phyloP scores from a whole-genome alignment of 305 asterid species.

The Fraxinus velutina region DNA sequence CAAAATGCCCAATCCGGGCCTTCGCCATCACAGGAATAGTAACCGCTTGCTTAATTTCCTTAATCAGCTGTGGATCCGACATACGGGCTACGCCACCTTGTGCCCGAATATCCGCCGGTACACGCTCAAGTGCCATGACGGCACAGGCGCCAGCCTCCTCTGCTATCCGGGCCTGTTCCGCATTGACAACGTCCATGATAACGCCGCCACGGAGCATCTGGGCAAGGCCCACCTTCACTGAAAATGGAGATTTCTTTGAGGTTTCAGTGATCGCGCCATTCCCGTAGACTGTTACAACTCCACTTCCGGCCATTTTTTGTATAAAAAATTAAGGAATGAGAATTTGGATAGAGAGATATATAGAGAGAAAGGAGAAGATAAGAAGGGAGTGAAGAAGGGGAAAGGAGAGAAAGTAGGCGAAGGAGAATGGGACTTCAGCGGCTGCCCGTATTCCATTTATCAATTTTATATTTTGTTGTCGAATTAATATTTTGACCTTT shows the following conservation, averaged over 20 bases:
- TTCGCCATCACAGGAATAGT: conserved; percentile 99
- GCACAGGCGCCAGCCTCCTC: conserved; percentile 98
- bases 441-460: background rate
- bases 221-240: conserved; percentile 90
- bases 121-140: conserved; percentile 98
- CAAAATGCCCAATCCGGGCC: conserved; percentile 90
- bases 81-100: conserved; percentile 97
- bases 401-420: background rate
- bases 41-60: conserved; percentile 88
- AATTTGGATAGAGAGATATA: background rate
- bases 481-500: too few relatives aligned
- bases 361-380: background rate
- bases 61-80: conserved; percentile 91
- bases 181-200: conserved; percentile 82
- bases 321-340: background rate
- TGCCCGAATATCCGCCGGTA: conserved; percentile 97
- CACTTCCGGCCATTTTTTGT: conserved; percentile 72
- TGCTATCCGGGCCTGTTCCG: conserved; percentile 88
- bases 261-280: conserved; percentile 89
- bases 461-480: background rate
- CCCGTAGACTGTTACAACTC: conserved; percentile 90
- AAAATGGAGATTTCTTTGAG: conserved; percentile 80
- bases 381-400: background rate
- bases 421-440: background rate
- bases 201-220: conserved; percentile 99